phyloP scores from a whole-genome alignment of 148 eudicot species.

The Polygonum aviculare region DNA sequence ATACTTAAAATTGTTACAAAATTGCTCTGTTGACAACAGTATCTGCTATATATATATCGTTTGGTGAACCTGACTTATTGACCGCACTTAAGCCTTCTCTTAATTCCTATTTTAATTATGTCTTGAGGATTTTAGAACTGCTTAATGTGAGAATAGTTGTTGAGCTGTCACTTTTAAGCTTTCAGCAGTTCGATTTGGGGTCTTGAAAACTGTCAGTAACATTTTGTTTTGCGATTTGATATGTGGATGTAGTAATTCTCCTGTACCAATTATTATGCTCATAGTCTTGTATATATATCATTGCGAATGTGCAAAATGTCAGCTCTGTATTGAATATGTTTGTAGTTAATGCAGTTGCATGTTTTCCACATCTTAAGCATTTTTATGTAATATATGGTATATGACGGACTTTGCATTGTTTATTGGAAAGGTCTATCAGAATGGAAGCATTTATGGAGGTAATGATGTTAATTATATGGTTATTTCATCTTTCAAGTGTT shows the following conservation, averaged over 20 bases:
- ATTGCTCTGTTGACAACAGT: background rate
- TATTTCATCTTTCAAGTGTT: background rate
- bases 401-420: conserved; percentile 27
- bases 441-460: conserved; percentile 54
- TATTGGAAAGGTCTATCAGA: conserved; percentile 40
- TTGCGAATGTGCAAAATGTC: background rate
- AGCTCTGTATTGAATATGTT: background rate
- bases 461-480: conserved; percentile 1
- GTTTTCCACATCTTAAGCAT: background rate
- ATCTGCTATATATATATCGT: background rate
- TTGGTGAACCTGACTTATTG: background rate
- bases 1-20: background rate
- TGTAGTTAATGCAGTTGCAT: background rate
- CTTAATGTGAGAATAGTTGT: background rate
- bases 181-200: background rate
- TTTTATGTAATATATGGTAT: background rate
- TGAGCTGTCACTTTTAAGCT: background rate
- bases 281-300: background rate
- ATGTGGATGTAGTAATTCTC: background rate
- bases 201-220: background rate
- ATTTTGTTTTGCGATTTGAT: background rate
- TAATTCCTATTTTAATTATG: background rate
- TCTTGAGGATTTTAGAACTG: background rate
- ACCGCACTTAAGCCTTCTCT: background rate
- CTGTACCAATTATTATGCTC: background rate